These are phyloP conservation scores for Tricholoma sp. DNA, from an alignment of 768 basidiomycete species.

Conservation along the genomic window DNA sequence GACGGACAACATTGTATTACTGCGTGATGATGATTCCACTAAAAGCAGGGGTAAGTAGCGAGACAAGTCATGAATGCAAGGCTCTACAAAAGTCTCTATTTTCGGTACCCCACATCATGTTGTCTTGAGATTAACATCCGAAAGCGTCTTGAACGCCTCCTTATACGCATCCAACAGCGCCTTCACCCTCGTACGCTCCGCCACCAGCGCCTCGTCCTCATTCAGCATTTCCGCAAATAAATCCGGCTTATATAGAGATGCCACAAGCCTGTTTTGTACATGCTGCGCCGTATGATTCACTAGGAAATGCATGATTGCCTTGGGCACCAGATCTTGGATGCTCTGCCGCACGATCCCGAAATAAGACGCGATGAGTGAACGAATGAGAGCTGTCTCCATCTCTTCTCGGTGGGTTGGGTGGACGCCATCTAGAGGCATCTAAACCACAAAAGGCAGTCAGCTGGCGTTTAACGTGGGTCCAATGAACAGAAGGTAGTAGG, in stretches of 20 bases:
- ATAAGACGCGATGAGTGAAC: constrained; percentile 92
- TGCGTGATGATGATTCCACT: too few relatives aligned
- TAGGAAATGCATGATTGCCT: constrained; percentile 97
- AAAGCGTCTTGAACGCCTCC: constrained; percentile 84
- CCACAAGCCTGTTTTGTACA: constrained; percentile 95
- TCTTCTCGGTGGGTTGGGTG: constrained; percentile 81
- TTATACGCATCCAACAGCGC: constrained; percentile 93
- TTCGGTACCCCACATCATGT: constrained; percentile 38
- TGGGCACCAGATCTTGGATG: constrained; percentile 95
- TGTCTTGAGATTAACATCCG: constrained; percentile 76
- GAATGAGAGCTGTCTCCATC: constrained; percentile 94
- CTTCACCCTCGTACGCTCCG: constrained; percentile 91
- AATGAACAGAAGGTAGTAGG: neutral
- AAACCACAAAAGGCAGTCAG: constrained; percentile 8
- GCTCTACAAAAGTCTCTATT: constrained; percentile 49
- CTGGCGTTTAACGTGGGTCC: too few relatives aligned
- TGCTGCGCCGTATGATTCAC: constrained; percentile 97
- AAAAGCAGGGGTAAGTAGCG: constrained; percentile 31
- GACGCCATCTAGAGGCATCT: constrained; percentile 46
- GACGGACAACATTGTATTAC: too few relatives aligned
- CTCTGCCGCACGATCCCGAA: constrained; percentile 95
- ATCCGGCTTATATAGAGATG: constrained; percentile 90
- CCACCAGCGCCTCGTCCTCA: constrained; percentile 93
- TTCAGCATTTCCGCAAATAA: constrained; percentile 86
- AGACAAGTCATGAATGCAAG: constrained; percentile 45